A percentile compares a stretch with the other conserved stretches of the same genome.
phyloP scores from a whole-genome alignment of 495 filamentous ascomycete species.

The Podospora anserina region DNA sequence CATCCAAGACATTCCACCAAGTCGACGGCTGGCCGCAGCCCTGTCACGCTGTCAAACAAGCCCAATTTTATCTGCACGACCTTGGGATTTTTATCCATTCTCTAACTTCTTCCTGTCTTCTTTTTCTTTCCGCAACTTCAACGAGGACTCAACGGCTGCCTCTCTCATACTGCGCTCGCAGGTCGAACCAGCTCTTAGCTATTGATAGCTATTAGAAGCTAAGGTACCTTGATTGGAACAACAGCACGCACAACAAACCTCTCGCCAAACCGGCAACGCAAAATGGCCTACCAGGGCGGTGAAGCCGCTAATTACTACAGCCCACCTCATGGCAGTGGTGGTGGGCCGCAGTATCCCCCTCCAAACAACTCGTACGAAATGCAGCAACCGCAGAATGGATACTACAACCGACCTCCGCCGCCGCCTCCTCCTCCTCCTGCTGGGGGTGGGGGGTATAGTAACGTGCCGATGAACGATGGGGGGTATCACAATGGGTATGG shows the following conservation, averaged over 20 bases:
- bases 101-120: neutral
- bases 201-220: too few relatives aligned
- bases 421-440: constrained; percentile 6
- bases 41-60: neutral
- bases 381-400: constrained; percentile 22
- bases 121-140: neutral
- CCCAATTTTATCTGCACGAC: neutral
- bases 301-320: constrained; percentile 27
- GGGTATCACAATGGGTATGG: constrained; percentile 20
- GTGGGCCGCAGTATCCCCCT: constrained; percentile 21
- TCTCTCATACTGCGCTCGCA: too few relatives aligned
- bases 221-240: too few relatives aligned
- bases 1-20: neutral
- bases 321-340: constrained; percentile 4
- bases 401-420: constrained; percentile 22
- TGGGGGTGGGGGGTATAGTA: neutral
- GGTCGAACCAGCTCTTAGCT: too few relatives aligned
- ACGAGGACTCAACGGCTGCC: neutral
- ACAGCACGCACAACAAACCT: too few relatives aligned
- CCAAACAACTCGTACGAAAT: constrained; percentile 30
- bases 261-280: too few relatives aligned
- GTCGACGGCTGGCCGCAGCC: neutral
- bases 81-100: neutral
- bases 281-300: constrained; percentile 25
- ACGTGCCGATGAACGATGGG: neutral